phyloP scores from a whole-genome alignment of 2,329 filamentous ascomycete genomes.

The Aspergillus awamori region DNA sequence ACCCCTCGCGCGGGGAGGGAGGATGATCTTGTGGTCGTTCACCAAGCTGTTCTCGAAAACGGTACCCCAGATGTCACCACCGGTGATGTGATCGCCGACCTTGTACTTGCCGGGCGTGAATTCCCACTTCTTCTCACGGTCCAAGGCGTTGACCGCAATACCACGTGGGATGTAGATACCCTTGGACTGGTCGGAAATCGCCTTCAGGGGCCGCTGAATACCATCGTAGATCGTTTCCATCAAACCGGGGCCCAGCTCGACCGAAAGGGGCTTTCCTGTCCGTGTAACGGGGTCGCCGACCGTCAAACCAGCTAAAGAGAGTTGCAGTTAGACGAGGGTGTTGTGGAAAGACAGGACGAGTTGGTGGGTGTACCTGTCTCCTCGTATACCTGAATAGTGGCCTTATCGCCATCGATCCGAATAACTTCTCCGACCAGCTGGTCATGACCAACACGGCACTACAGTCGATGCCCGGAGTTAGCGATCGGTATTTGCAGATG shows the following conservation, averaged over 20 bases:
- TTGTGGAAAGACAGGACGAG: constrained; percentile 9
- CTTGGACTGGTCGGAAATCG: constrained; percentile 74
- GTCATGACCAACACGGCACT: constrained; percentile 92
- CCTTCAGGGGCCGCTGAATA: constrained; percentile 91
- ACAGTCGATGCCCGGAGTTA: constrained; percentile 9
- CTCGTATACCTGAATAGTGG: constrained; percentile 98
- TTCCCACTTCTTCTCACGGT: constrained; percentile 93
- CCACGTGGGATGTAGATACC: constrained; percentile 98
- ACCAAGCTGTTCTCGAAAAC: constrained; percentile 97
- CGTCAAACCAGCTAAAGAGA: constrained; percentile 72
- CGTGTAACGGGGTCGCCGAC: constrained; percentile 90
- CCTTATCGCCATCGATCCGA: constrained; percentile 92
- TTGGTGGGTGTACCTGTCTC: constrained; percentile 71
- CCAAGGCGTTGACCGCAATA: constrained; percentile 82
- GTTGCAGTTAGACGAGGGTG: constrained; percentile 15
- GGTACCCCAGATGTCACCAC: constrained; percentile 91
- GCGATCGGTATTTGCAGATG: neutral
- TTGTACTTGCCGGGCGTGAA: constrained; percentile 84
- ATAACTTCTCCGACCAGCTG: constrained; percentile 96
- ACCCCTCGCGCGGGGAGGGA: constrained; percentile 86
- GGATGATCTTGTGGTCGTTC: constrained; percentile 86
- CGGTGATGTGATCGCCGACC: constrained; percentile 95
- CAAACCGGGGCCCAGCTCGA: constrained; percentile 93
- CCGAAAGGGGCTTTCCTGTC: constrained; percentile 93
- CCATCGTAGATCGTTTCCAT: constrained; percentile 99